Evolutionary conservation across 1,284 basidiomycete species (phyloP).

Genomic region (Megacollybia platyphylla): DNA sequence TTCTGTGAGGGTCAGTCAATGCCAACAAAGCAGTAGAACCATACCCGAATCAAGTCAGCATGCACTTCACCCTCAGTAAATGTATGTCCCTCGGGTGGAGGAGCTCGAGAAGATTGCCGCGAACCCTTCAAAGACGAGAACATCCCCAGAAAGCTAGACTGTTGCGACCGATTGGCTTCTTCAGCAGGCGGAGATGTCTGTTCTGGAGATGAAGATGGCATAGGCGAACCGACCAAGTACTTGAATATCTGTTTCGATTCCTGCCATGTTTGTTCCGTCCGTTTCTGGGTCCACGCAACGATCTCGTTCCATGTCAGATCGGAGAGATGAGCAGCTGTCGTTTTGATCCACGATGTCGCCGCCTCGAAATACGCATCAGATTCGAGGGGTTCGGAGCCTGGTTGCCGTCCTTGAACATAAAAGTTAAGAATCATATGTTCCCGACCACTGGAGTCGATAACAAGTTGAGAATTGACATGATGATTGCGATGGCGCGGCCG

Average conservation of each 20-base stretch:
- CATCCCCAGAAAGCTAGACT: slow-evolving; percentile 43
- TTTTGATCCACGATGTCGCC: slow-evolving; percentile 27
- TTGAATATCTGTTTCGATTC: slow-evolving; percentile 43
- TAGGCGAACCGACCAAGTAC: slow-evolving; percentile 52
- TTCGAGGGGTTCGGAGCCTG: slow-evolving; percentile 16
- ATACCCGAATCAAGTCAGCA: slow-evolving; percentile 60
- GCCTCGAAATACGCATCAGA: slow-evolving; percentile 27
- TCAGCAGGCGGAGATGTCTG: slow-evolving; percentile 7
- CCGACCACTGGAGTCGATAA: slow-evolving; percentile 52
- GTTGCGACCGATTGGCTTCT: slow-evolving; percentile 19
- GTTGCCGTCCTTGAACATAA: slow-evolving; percentile 49
- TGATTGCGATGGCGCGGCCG: slow-evolving; percentile 71
- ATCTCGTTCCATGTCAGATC: slow-evolving; percentile 44
- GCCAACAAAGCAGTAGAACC: slow-evolving; percentile 12
- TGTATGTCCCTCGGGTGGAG: slow-evolving; percentile 23
- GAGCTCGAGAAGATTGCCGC: slow-evolving; percentile 18
- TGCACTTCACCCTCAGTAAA: slow-evolving; percentile 71
- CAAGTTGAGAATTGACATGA: slow-evolving; percentile 63
- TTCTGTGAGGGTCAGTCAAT: slow-evolving; percentile 31
- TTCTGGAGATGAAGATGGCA: slow-evolving; percentile 12
- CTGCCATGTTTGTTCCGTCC: slow-evolving; percentile 25
- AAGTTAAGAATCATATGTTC: slow-evolving; percentile 77
- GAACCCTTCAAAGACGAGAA: slow-evolving; percentile 53
- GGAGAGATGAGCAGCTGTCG: slow-evolving; percentile 24
- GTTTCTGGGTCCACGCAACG: slow-evolving; percentile 29